A percentile compares a stretch with the other conserved stretches of the same genome.
phyloP scores from a whole-genome alignment of 257 asterid genomes.

The Ehretia macrophylla region DNA sequence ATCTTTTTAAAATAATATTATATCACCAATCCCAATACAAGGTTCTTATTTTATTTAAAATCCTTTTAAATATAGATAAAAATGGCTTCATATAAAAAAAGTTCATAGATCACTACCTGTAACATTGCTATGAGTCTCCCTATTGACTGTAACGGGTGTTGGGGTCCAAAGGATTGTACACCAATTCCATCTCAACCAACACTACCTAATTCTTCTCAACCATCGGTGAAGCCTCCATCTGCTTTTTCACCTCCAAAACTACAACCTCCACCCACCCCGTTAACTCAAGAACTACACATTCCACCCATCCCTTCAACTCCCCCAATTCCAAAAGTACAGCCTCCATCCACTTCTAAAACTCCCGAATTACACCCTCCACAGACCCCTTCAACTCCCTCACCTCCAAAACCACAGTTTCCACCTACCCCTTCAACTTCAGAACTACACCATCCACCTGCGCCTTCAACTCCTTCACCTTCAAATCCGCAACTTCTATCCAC shows the following conservation, averaged over 20 bases:
- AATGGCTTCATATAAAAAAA: no score
- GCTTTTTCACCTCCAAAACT: no score
- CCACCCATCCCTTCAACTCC: no score
- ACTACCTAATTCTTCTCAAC: no score
- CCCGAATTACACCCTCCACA: background rate
- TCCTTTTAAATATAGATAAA: no score
- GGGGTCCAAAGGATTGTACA: constrained; percentile 6
- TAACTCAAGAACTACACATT: no score
- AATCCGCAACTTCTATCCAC: constrained; percentile 16
- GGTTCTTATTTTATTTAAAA: no score
- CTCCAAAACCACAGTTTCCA: constrained; percentile 1
- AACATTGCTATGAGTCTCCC: constrained; percentile 22
- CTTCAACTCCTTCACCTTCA: background rate
- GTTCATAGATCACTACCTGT: no score
- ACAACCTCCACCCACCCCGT: no score
- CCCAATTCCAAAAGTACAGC: no score
- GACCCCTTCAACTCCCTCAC: constrained; percentile 1
- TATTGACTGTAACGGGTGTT: constrained; percentile 53
- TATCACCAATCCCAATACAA: no score
- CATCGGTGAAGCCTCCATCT: background rate
- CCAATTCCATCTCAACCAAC: background rate
- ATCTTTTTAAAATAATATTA: no score
- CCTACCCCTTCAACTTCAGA: background rate
- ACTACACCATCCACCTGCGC: background rate
- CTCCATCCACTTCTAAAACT: background rate